A percentile compares a stretch with the other conserved stretches of the same genome.
phyloP scores from a whole-genome alignment of 2,329 filamentous ascomycete species.

The Ophiostoma ulmi region DNA sequence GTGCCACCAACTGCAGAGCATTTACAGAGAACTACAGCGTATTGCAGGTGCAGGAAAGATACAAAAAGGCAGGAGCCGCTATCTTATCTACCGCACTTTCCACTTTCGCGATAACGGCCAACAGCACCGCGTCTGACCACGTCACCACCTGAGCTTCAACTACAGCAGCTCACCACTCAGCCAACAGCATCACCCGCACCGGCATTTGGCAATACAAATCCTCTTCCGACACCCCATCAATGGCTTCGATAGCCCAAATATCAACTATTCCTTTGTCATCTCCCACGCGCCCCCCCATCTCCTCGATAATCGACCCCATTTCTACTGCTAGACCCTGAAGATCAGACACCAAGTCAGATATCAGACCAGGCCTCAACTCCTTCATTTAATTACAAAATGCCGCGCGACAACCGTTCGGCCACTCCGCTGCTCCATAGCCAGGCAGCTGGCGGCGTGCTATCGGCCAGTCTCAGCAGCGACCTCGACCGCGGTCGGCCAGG shows the following conservation, averaged over 20 bases:
- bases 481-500: conserved; percentile 9
- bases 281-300: background rate
- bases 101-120: conserved; percentile 5
- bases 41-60: no score
- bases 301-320: background rate
- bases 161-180: background rate
- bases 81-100: conserved; percentile 10
- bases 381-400: background rate
- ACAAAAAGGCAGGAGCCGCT: background rate
- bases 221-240: background rate
- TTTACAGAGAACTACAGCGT: background rate
- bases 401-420: background rate
- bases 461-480: background rate
- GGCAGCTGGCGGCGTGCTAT: background rate
- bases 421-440: background rate
- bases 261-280: background rate
- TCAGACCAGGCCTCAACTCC: background rate
- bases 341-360: background rate
- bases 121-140: conserved; percentile 10
- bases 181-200: background rate
- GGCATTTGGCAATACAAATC: background rate
- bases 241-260: background rate
- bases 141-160: conserved; percentile 2
- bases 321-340: background rate
- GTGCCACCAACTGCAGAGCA: background rate